phyloP scores from a whole-genome alignment of 148 eudicot genomes.

The Spergularia marina region DNA sequence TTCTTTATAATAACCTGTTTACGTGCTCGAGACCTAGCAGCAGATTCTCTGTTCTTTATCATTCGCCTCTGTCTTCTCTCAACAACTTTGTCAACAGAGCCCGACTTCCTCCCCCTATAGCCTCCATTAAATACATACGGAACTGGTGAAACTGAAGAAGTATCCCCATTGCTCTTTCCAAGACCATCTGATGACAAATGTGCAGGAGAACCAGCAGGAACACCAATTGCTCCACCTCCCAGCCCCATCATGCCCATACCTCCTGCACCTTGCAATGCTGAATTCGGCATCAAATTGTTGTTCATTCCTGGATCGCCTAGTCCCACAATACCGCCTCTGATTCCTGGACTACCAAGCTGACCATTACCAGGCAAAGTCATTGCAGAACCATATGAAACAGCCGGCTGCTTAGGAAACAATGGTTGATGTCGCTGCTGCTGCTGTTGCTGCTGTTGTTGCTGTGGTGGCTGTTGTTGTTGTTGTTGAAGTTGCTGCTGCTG shows the following conservation, averaged over 20 bases:
- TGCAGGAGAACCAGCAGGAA: slow-evolving; percentile 64
- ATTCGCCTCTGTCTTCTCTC: slow-evolving; percentile 92
- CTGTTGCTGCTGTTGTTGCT: slow-evolving; percentile 32
- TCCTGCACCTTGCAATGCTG: slow-evolving; percentile 44
- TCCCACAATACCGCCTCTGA: slow-evolving; percentile 57
- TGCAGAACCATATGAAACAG: slow-evolving; percentile 47
- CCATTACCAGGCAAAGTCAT: slow-evolving; percentile 42
- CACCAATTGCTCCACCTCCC: slow-evolving; percentile 53
- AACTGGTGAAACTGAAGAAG: slow-evolving; percentile 70
- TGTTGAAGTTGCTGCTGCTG: slow-evolving; percentile 32
- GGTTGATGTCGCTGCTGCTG: slow-evolving; percentile 26
- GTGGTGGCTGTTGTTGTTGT: slow-evolving; percentile 29
- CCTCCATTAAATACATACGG: slow-evolving; percentile 78
- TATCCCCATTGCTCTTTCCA: slow-evolving; percentile 75
- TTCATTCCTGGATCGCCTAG: slow-evolving; percentile 43
- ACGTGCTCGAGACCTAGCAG: slow-evolving; percentile 94
- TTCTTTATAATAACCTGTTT: slow-evolving; percentile 60
- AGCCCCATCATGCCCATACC: slow-evolving; percentile 60
- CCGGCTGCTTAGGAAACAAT: slow-evolving; percentile 62
- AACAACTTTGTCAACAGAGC: slow-evolving; percentile 75
- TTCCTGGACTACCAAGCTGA: slow-evolving; percentile 48
- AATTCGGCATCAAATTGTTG: slow-evolving; percentile 42
- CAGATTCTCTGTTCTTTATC: slow-evolving; percentile 94
- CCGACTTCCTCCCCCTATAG: slow-evolving; percentile 55
- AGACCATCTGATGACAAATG: slow-evolving; percentile 73